Evolutionary conservation across 352 stramenopile species (phyloP).

Genomic region (Vaucheria bursata): DNA sequence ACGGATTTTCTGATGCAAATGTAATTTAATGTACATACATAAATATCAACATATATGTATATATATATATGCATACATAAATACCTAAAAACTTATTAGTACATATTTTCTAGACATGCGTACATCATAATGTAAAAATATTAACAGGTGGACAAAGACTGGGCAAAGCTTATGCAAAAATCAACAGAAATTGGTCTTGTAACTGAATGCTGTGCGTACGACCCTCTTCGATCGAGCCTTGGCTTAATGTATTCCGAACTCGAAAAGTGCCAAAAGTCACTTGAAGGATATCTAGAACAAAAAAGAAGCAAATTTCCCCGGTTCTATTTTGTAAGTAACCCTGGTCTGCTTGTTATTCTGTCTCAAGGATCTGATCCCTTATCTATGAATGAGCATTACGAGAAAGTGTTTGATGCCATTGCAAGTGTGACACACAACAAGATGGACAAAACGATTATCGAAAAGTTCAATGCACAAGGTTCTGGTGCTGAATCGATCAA

Average conservation of each 20-base stretch:
- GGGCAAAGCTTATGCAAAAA: slow-evolving; percentile 91
- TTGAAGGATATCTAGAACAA: slow-evolving; percentile 95
- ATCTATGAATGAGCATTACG: slow-evolving; percentile 97
- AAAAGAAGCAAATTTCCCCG: slow-evolving; percentile 96
- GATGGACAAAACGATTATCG: slow-evolving; percentile 93
- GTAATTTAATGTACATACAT: no score
- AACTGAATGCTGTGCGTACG: slow-evolving; percentile 82
- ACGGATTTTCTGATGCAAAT: no score
- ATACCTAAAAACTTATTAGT: no score
- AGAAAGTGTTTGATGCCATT: slow-evolving; percentile 98
- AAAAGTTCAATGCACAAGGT: slow-evolving; percentile 68
- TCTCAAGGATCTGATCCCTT: slow-evolving; percentile 86
- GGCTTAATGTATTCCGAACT: slow-evolving; percentile 81
- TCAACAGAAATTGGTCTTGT: slow-evolving; percentile 76
- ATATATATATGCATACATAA: no score
- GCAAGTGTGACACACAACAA: slow-evolving; percentile 94
- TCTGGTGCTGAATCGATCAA: slow-evolving; percentile 74
- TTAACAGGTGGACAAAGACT: slow-evolving; percentile 41
- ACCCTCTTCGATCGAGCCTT: slow-evolving; percentile 89
- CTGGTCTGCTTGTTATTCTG: slow-evolving; percentile 88
- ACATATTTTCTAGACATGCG: no score
- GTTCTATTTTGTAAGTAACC: slow-evolving; percentile 98
- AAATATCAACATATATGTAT: no score
- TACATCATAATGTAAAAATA: no score
- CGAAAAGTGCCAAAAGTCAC: slow-evolving; percentile 95